phyloP scores from a whole-genome alignment of 2,329 filamentous ascomycete species.

The Pseudogymnoascus sp. region DNA sequence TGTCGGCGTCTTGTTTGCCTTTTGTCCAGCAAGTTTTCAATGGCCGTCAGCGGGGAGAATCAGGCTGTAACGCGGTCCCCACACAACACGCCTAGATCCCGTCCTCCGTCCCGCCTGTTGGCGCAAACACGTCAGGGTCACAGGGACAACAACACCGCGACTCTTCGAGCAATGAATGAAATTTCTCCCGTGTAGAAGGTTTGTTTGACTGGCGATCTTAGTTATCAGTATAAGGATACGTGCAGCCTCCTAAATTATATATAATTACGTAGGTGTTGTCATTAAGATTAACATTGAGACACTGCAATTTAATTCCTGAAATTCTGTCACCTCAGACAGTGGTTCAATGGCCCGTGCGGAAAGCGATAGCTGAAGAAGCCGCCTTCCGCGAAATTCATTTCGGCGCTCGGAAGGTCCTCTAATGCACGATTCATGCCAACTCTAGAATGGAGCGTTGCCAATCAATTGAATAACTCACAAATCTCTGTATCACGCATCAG shows the following conservation, averaged over 20 bases:
- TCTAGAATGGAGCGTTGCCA: neutral
- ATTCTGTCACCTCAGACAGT: conserved; percentile 2
- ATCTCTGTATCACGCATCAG: conserved; percentile 5
- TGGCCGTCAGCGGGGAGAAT: neutral
- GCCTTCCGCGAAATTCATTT: conserved; percentile 2
- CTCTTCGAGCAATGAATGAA: neutral
- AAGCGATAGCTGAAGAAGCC: neutral
- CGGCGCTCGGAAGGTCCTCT: neutral
- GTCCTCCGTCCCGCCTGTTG: conserved; percentile 7
- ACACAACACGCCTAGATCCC: conserved; percentile 1
- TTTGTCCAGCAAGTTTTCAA: neutral
- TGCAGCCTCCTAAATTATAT: conserved; percentile 4
- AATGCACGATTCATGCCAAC: neutral
- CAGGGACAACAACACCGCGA: neutral
- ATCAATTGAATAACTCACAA: neutral
- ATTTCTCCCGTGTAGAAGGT: neutral
- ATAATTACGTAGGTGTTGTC: neutral
- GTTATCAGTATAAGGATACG: neutral
- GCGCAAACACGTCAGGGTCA: neutral
- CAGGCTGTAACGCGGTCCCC: conserved; percentile 3
- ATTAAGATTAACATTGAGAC: conserved; percentile 9
- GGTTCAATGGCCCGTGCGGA: neutral
- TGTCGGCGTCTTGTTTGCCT: conserved; percentile 4
- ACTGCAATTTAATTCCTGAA: conserved; percentile 9
- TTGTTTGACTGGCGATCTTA: conserved; percentile 1